Evolutionary conservation across 352 stramenopile species (phyloP), one percentile per base, ranked within the genome.

Genomic region (Phytophthora cajani): DNA sequence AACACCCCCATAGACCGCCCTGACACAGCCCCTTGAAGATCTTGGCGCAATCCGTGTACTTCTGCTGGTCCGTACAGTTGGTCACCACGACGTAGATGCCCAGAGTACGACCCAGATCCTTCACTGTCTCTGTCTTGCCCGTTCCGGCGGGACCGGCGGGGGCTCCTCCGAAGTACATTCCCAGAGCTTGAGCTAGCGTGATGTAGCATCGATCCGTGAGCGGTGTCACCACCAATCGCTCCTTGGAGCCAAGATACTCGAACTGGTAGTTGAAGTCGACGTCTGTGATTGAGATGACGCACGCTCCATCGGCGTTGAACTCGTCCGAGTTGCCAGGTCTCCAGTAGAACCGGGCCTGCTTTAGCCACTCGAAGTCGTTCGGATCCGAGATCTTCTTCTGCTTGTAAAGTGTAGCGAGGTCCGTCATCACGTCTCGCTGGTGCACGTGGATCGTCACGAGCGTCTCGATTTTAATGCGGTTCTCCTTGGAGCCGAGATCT

Each of bases 361-460:
- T 99, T 51, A 99, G 93, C 98, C 98, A 99, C 69, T 99, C 97
- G 71, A 99, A 99, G 74, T 99, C 97, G 74, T 99, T 99, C 46
- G 96, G 88, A 73, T 99, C 96, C 5, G 87, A 95, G 59, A 99
- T 98, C 70, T 98, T 98, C 76, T 99, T 99, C 56, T 96, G 88
- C 66, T 97, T 96, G 82, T 98, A 97, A 17, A 99, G 80, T 2
- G 89, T 87, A 14, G 87, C 87, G 3, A 99, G 78, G 68, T 99
- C 96, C 9, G 91, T 96, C 72, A 98, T 98, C 54, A 99, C 98
- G 71, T 99, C 97, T 49, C 95, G 89, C 73, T 99, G 97, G 61
- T 99, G 98, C 17, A 99, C 97, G 78, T 99, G 96, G 64, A 99
- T 98, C 10, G 97, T 99, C 66, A 99, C 95, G 17, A 99, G 80